A percentile compares a stretch with the other conserved stretches of the same genome.
phyloP scores from a whole-genome alignment of 1,284 basidiomycete genomes.

The Pisolithus thermaeus region DNA sequence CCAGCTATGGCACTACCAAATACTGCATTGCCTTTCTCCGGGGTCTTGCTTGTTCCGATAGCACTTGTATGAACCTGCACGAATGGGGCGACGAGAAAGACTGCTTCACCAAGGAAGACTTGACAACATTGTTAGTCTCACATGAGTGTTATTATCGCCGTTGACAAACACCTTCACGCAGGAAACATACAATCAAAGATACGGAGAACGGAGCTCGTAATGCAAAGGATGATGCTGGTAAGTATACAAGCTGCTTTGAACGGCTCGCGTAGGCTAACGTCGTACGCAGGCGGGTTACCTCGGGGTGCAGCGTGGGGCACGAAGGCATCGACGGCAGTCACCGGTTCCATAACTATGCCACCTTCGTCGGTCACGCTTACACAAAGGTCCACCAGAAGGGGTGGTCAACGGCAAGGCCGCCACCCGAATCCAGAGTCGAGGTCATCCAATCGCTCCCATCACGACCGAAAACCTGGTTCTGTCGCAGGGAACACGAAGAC shows the following conservation, averaged over 20 bases:
- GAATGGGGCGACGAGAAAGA: slow-evolving; percentile 99
- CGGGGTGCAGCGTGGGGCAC: slow-evolving; percentile 82
- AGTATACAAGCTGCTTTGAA: slow-evolving; percentile 9
- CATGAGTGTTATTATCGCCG: slow-evolving; percentile 6
- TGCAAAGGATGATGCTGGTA: slow-evolving; percentile 63
- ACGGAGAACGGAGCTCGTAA: slow-evolving; percentile 58
- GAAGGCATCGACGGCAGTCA: slow-evolving; percentile 33
- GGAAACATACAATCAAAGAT: slow-evolving; percentile 85
- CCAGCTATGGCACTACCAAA: slow-evolving; percentile 95
- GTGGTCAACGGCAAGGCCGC: slow-evolving; percentile 37
- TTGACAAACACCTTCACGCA: slow-evolving; percentile 28
- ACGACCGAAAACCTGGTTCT: slow-evolving; percentile 34
- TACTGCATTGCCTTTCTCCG: slow-evolving; percentile 97
- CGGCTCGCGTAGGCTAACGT: slow-evolving; percentile 7
- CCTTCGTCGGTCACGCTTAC: slow-evolving; percentile 19
- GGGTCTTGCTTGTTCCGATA: slow-evolving; percentile 80
- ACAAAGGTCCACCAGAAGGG: slow-evolving; percentile 38
- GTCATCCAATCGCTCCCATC: slow-evolving; percentile 24
- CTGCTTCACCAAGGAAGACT: slow-evolving; percentile 90
- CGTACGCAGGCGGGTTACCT: slow-evolving; percentile 49
- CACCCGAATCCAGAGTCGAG: slow-evolving; percentile 34
- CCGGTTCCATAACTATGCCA: slow-evolving; percentile 12
- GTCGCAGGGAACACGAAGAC: slow-evolving; percentile 33
- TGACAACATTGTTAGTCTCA: slow-evolving; percentile 73
- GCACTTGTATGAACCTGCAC: slow-evolving; percentile 91